Base-by-base conservation (phyloP, 2,329 filamentous ascomycete genomes). In the Xylaria sp. region DNA sequence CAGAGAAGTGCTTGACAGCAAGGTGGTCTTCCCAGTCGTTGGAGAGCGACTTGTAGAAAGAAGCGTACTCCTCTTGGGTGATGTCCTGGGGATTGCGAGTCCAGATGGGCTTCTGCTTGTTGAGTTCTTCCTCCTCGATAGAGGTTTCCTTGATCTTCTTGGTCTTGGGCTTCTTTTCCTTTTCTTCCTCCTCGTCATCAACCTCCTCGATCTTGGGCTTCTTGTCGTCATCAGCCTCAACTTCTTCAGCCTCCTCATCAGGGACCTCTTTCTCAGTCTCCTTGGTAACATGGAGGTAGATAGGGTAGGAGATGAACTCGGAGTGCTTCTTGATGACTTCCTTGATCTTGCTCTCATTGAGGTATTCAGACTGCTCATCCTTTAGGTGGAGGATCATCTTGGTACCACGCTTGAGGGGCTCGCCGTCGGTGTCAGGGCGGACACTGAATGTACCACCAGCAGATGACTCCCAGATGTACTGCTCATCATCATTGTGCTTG, bases 251-350 rank as follows among this genome's bases (percentile, higher is more conserved):
- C 60, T 97, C 94, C 88, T 98, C 95, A 81, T 98, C 96, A 73
- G 95, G 95, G 72, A 98, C 94, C 88, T 99, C 96, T 79, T 89
- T 97, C 93, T 99, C 96, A 74, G 91, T 94, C 93, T 99, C 96
- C 92, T 99, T 99, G 83, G 92, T 85, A 80, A 99, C 94, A 87
- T 99, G 96, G 76, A 99, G 95, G 90, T 97, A 99, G 91, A 99
- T 99, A 81, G 96, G 96, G 90, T 99, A 99, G 60, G 96, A 98
- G 88, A 99, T 99, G 90, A 99, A 99, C 88, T 99, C 96, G 81
- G 96, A 98, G 92, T 99, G 96, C 93, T 99, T 99, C 94, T 98
- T 98, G 89, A 99, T 94, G 75, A 99, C 95, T 89, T 99, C 96
- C 93, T 99, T 99, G 89, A 99, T 92, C 89, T 95, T 96, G 88